Base-by-base conservation (phyloP, 257 asterid genomes). In the Plectranthus barbatus region DNA sequence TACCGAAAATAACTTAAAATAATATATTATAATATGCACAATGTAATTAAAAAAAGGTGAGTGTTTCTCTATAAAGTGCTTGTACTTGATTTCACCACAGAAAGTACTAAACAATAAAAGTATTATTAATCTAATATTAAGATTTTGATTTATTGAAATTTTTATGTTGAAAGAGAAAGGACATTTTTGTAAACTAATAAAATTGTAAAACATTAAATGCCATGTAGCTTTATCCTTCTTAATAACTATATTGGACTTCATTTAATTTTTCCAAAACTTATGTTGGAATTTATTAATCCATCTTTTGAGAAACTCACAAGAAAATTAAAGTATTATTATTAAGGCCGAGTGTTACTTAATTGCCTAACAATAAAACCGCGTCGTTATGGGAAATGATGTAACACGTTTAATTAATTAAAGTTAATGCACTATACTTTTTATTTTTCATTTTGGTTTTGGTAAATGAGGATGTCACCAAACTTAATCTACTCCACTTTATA, bases 401-500 rank as follows among this genome's bases (percentile, higher is more conserved):
- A 31, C 55, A 40, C 68, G 68, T 60, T 51, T 57, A 10, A 1
- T 31, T 4, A 31, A 1, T 31, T n/a, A n/a, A n/a, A 31, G 1
- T 34, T 40, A 69, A 34, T 56, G 44, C 5, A 15, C 20, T 14
- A 9, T 10, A 36, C 63, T 58, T 20, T 15, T 21, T 24, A 46
- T 17, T 14, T 23, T 53, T 36, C 37, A 34, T 14, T 10, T 60
- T 50, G 50, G 47, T 26, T 20, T 49, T 29, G 3, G 17, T 18
- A 1, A 12, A 15, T 9, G 31, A 55, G 4, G 2, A 41, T 21
- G 46, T 46, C 65, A 20, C 45, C 12, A 19, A 62, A 47, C 0
- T 46, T 67, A 55, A 44, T 67, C 61, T 5, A 37, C 52, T 64
- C 61, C 69, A 64, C 51, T 64, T 34, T 34, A 6, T 6, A 34